These are phyloP conservation scores for Arthrobotrys iridis DNA, from an alignment of 2,329 filamentous ascomycete genomes.

Conservation along the genomic window DNA sequence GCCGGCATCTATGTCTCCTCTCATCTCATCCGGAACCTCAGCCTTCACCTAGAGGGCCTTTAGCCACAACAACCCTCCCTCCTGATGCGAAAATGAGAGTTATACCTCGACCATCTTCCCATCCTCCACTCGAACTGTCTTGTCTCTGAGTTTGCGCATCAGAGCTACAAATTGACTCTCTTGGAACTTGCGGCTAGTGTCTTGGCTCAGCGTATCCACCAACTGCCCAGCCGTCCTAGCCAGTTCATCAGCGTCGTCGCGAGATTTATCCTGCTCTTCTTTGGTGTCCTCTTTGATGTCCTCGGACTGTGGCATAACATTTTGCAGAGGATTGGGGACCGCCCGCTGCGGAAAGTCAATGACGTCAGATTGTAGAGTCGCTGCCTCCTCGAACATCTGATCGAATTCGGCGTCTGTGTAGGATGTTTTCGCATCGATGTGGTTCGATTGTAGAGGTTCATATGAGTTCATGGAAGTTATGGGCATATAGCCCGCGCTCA, in stretches of 20 bases:
- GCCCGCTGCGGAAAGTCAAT: slow-evolving; percentile 35
- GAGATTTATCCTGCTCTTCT: slow-evolving; percentile 60
- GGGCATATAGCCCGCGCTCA: slow-evolving; percentile 8
- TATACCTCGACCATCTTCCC: slow-evolving; percentile 71
- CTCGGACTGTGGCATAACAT: not conserved
- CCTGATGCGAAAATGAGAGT: not conserved
- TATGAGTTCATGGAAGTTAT: not conserved
- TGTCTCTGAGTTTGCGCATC: slow-evolving; percentile 78
- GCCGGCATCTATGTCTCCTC: slow-evolving; percentile 35
- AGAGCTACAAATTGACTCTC: slow-evolving; percentile 79
- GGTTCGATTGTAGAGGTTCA: not conserved
- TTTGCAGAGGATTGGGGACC: slow-evolving; percentile 17
- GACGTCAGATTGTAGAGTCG: not conserved
- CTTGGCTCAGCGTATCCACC: slow-evolving; percentile 73
- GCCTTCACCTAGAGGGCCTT: not conserved
- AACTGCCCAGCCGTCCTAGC: slow-evolving; percentile 77
- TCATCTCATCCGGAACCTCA: not conserved
- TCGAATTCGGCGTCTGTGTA: slow-evolving; percentile 54
- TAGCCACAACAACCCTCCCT: not conserved
- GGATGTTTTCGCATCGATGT: slow-evolving; percentile 2
- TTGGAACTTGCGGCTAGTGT: slow-evolving; percentile 78
- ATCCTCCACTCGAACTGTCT: slow-evolving; percentile 76
- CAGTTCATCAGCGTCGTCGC: slow-evolving; percentile 72
- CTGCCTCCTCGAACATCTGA: slow-evolving; percentile 52
- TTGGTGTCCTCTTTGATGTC: slow-evolving; percentile 50